Conservation (phyloP, 495 filamentous ascomycete species). For the Xylaria grammica region DNA sequence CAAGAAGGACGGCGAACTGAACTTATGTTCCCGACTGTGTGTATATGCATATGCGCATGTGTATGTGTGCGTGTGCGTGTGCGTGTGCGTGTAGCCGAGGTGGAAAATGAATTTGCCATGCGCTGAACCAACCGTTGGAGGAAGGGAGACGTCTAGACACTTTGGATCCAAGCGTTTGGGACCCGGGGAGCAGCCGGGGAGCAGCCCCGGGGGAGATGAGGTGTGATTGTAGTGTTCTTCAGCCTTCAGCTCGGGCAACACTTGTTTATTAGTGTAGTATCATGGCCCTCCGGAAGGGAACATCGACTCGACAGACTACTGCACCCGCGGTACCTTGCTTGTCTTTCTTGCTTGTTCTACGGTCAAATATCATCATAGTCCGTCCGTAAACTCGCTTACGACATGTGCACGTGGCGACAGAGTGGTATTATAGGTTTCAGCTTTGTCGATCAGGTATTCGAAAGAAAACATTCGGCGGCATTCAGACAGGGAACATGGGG, state of each 20-base stretch:
- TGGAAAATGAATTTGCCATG: constrained; percentile 11
- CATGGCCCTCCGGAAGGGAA: too few relatives aligned
- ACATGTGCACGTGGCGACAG: constrained; percentile 13
- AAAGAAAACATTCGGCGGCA: neutral
- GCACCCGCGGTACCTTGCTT: neutral
- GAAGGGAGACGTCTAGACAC: neutral
- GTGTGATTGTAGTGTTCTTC: neutral
- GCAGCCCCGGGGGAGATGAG: too few relatives aligned
- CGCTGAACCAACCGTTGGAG: constrained; percentile 4
- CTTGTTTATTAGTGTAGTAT: too few relatives aligned
- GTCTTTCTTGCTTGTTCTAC: neutral
- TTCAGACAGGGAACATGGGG: neutral
- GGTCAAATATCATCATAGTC: neutral
- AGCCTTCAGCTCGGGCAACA: constrained; percentile 9
- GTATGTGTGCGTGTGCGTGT: too few relatives aligned
- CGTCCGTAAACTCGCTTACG: neutral
- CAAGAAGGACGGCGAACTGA: constrained; percentile 8
- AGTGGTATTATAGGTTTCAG: constrained; percentile 10
- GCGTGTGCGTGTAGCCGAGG: neutral
- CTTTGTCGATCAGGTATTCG: neutral
- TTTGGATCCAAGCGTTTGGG: constrained; percentile 14
- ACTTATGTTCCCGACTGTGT: neutral
- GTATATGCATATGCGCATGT: too few relatives aligned
- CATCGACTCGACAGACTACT: too few relatives aligned
- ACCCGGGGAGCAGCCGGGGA: constrained; percentile 9